A percentile compares a stretch with the other conserved stretches of the same genome.
phyloP scores from a whole-genome alignment of 192 early-diverging fungal genomes.

The Chytriomyces sp. region DNA sequence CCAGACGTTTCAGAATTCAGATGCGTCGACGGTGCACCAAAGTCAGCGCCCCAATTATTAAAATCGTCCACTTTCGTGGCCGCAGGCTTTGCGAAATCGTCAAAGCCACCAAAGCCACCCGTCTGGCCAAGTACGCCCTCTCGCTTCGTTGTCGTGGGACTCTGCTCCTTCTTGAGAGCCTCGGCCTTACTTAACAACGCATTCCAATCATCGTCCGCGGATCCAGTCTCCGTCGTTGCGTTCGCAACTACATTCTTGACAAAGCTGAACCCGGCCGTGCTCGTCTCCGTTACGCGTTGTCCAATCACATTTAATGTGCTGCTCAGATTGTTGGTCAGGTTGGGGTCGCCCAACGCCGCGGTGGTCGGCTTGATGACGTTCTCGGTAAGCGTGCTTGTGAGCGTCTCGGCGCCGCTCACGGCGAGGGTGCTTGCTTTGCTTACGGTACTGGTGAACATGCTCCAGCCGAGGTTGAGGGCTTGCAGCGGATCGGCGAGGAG shows the following conservation, averaged over 20 bases:
- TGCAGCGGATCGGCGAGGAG: constrained; percentile 43
- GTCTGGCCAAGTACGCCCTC: no score
- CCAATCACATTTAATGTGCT: constrained; percentile 36
- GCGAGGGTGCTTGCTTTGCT: constrained; percentile 46
- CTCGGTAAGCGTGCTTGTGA: constrained; percentile 45
- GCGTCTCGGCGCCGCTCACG: constrained; percentile 40
- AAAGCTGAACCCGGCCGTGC: constrained; percentile 40
- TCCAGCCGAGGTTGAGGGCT: constrained; percentile 50
- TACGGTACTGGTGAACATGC: constrained; percentile 40
- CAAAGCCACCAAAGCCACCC: constrained; percentile 15
- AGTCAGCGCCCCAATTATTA: neutral
- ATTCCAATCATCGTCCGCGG: constrained; percentile 25
- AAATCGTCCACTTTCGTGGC: neutral
- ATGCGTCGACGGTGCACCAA: neutral
- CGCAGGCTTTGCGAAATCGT: neutral
- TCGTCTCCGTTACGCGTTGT: constrained; percentile 35
- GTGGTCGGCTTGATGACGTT: constrained; percentile 54
- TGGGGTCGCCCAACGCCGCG: constrained; percentile 49
- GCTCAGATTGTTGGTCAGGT: constrained; percentile 46
- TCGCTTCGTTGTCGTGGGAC: neutral
- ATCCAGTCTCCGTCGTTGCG: neutral
- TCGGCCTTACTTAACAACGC: constrained; percentile 15
- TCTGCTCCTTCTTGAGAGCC: constrained; percentile 9
- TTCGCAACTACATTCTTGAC: constrained; percentile 37
- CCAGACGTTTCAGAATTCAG: neutral